Evolutionary conservation across 2,329 filamentous ascomycete genomes (phyloP), one percentile per base, ranked within the genome.

Genomic region (Aspergillaceae sp.): DNA sequence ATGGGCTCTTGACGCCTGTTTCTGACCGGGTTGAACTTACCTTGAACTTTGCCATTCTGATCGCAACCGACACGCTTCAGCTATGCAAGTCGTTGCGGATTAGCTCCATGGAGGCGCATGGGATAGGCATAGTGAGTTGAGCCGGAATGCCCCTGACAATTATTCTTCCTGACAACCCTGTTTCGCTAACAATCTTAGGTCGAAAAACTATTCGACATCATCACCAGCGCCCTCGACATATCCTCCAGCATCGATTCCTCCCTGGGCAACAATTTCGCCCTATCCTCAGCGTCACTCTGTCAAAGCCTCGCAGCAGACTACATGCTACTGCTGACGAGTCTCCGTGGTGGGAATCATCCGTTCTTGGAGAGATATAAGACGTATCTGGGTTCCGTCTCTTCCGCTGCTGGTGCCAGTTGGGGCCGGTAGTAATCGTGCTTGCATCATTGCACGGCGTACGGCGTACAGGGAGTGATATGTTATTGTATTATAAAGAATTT

Each of bases 61-160:
- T 69, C 49, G 67, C 64, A 1, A 55, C 63, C 40, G 57, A 59
- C 7, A 59, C 68, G 2, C 48, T 71, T 4, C 53, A 61, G 34
- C 54, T 64, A 30, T 70, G 66, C 45, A 57, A 56, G 33, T 56
- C 59, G 10, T 45, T 66, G 28, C 52, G 59, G 11, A 52, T 63
- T 42, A 56, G 63, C 46, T 64, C 69, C 2, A 67, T 71, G 64
- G 69, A 72, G 47, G 64, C 67, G 0, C 68, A 71, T 48, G 69
- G 68, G 3, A 64, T 70, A 32, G 69, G 63, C 45, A 46, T 60
- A 56, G 64, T 67, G 53, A 55, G 60, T 57, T 34, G 28, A 2
- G 10, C 19, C 19, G 19, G 19, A 19, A 19, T 2, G 19, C 19
- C 19, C 19, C 19, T 19, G 19, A 19, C 19, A 19, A 19, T 19